These are phyloP conservation scores for Pythium dissotocum DNA, from an alignment of 352 stramenopile genomes.

Conservation along the genomic window DNA sequence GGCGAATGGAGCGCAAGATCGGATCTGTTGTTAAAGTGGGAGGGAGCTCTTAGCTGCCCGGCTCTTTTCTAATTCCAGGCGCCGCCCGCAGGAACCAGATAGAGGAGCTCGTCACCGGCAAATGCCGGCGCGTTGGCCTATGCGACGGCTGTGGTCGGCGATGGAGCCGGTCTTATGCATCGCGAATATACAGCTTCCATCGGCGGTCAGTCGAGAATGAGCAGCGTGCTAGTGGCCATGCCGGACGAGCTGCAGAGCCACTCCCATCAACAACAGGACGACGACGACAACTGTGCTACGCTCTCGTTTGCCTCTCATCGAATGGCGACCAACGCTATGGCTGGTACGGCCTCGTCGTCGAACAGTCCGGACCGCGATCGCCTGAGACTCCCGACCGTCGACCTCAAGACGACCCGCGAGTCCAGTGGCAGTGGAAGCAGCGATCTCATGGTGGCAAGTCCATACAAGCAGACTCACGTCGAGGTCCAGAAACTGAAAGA, in stretches of 20 bases:
- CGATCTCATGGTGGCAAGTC: slow-evolving; percentile 12
- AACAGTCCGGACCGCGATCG: slow-evolving; percentile 10
- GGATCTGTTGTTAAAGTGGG: neutral
- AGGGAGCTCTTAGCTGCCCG: neutral
- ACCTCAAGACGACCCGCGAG: slow-evolving; percentile 12
- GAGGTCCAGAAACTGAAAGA: slow-evolving; percentile 57
- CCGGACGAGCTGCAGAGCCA: neutral
- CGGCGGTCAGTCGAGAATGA: neutral
- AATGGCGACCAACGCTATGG: neutral
- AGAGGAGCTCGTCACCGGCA: neutral
- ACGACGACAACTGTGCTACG: neutral
- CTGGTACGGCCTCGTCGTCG: neutral
- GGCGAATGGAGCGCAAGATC: neutral
- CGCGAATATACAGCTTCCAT: neutral
- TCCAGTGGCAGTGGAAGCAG: neutral
- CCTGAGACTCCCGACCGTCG: neutral
- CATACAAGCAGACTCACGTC: slow-evolving; percentile 19
- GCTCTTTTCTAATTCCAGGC: slow-evolving; percentile 11
- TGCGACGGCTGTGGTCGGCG: neutral
- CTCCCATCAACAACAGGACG: slow-evolving; percentile 16
- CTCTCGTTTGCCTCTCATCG: neutral
- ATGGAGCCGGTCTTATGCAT: neutral
- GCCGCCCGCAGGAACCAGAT: neutral
- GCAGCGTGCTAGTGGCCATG: slow-evolving; percentile 7
- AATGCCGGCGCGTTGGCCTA: neutral